Conservation (phyloP, 2,329 filamentous ascomycete genomes). For the Colletotrichum scovillei region DNA sequence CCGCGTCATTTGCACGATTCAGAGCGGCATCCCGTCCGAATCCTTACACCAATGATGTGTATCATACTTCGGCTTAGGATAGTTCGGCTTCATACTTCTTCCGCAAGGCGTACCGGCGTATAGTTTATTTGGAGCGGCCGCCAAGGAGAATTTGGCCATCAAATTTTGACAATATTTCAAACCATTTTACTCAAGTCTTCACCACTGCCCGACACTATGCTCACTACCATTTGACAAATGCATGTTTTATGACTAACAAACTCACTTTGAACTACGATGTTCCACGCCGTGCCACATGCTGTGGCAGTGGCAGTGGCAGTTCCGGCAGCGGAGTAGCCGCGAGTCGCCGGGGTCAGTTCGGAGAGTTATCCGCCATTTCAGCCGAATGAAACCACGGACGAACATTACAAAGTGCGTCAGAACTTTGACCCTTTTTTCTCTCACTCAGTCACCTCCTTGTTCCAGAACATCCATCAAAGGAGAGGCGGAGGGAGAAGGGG, state of each 20-base stretch:
- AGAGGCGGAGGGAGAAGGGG: not conserved
- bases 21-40: conserved; percentile 8
- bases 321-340: conserved; percentile 17
- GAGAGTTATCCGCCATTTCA: conserved; percentile 21
- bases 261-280: not conserved
- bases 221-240: not conserved
- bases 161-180: conserved; percentile 4
- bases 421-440: not conserved
- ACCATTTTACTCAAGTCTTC: not conserved
- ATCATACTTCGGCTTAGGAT: conserved; percentile 32
- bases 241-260: not conserved
- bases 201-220: not conserved
- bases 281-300: no score
- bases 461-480: not conserved
- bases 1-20: conserved; percentile 9
- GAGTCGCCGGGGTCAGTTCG: not conserved
- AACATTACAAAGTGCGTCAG: conserved; percentile 13
- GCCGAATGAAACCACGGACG: conserved; percentile 23
- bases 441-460: conserved; percentile 17
- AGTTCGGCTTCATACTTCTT: conserved; percentile 22
- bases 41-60: conserved; percentile 23
- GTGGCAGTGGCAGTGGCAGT: not conserved
- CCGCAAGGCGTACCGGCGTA: conserved; percentile 36
- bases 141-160: conserved; percentile 12
- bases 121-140: conserved; percentile 27